Evolutionary conservation across 176 grass and related monocot species (phyloP).

Genomic region (Typha latifolia): DNA sequence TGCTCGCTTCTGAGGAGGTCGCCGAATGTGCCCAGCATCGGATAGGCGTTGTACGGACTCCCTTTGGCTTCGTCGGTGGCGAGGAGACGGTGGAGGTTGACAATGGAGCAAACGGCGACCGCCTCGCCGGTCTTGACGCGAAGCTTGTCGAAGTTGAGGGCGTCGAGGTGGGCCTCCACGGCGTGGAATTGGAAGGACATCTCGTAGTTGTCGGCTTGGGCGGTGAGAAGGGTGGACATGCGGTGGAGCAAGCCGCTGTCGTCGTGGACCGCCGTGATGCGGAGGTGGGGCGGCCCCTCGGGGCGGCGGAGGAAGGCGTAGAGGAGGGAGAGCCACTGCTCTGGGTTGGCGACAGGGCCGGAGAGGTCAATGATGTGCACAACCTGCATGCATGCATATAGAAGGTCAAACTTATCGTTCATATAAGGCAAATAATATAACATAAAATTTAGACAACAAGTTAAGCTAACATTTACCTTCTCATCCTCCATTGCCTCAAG

Average conservation of each 20-base stretch:
- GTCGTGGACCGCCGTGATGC: constrained; percentile 13
- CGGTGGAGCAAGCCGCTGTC: not conserved
- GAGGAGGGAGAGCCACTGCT: constrained; percentile 11
- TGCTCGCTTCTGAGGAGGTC: not conserved
- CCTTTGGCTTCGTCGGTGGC: not conserved
- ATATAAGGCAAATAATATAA: no score
- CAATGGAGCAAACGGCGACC: not conserved
- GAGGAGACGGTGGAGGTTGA: constrained; percentile 15
- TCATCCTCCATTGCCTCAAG: constrained; percentile 2
- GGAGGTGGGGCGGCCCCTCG: not conserved
- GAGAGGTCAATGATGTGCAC: constrained; percentile 11
- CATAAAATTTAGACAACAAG: no score
- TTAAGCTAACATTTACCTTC: not conserved
- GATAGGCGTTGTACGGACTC: not conserved
- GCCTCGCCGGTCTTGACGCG: not conserved
- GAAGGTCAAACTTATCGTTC: no score
- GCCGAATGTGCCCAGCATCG: not conserved
- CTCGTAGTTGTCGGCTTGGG: not conserved
- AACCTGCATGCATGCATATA: not conserved
- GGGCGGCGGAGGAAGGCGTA: not conserved
- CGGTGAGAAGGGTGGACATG: not conserved
- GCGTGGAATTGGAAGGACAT: constrained; percentile 6
- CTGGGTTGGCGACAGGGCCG: not conserved
- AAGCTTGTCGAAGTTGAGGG: constrained; percentile 2
- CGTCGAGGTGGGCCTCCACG: not conserved